Percentiles rank a stretch among this genome's conserved stretches.
These are phyloP conservation scores for Termitomyces sp. DNA, from an alignment of 768 basidiomycete species.

Conservation along the genomic window DNA sequence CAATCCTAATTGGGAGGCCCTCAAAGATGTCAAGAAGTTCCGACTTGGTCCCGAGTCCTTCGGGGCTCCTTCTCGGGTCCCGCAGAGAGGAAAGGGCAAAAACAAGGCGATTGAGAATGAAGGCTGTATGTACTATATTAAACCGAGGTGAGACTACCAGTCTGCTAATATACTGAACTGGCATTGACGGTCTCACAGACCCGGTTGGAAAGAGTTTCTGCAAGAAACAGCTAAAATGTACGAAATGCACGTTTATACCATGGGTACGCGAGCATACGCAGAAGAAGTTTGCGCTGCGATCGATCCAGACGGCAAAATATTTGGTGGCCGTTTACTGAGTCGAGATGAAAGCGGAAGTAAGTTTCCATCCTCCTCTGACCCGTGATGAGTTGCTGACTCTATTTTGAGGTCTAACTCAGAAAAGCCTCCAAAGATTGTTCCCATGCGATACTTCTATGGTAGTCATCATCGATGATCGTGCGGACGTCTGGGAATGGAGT, in stretches of 20 bases:
- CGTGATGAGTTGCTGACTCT: slow-evolving; percentile 7
- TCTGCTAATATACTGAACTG: background rate
- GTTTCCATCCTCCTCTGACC: slow-evolving; percentile 25
- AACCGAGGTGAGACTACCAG: slow-evolving; percentile 70
- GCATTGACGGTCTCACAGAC: slow-evolving; percentile 38
- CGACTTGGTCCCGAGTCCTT: slow-evolving; percentile 79
- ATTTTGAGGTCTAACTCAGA: slow-evolving; percentile 77
- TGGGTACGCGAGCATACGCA: slow-evolving; percentile 97
- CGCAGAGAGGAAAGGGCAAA: slow-evolving; percentile 50
- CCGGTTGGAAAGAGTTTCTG: slow-evolving; percentile 83
- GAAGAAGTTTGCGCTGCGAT: slow-evolving; percentile 93
- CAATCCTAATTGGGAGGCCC: slow-evolving; percentile 91
- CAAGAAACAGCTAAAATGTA: slow-evolving; percentile 69
- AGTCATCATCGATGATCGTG: slow-evolving; percentile 97
- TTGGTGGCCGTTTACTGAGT: slow-evolving; percentile 85
- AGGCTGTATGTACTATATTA: slow-evolving; percentile 96
- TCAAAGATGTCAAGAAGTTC: slow-evolving; percentile 90
- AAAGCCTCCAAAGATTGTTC: slow-evolving; percentile 88
- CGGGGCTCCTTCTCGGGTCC: slow-evolving; percentile 36
- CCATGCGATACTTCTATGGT: slow-evolving; percentile 99
- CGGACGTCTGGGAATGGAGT: slow-evolving; percentile 98
- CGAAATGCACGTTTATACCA: slow-evolving; percentile 99
- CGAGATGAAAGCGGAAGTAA: slow-evolving; percentile 96
- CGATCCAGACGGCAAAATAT: slow-evolving; percentile 83
- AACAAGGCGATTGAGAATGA: slow-evolving; percentile 66